Conservation (phyloP, 75 land plant genomes). For the Chamaecyparis obtusa region DNA sequence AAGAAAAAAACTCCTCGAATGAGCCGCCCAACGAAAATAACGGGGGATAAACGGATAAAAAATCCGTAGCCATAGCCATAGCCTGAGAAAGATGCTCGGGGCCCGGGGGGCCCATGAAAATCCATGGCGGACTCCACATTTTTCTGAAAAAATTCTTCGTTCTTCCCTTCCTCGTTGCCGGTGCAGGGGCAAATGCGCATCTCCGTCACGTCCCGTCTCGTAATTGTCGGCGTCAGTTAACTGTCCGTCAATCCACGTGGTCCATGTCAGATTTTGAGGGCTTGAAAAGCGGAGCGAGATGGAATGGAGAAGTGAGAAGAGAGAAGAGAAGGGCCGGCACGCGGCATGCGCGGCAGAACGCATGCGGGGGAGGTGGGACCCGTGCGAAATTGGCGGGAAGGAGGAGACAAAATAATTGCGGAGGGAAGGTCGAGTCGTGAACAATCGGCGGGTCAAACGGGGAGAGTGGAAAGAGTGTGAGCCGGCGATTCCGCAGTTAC, state of each 20-base stretch:
- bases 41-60: background rate
- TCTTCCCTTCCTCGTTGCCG: background rate
- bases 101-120: background rate
- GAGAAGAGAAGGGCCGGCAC: background rate
- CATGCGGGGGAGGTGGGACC: background rate
- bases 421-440: background rate
- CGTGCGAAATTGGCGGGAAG: background rate
- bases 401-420: background rate
- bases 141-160: too few species aligned
- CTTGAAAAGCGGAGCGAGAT: too few species aligned
- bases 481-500: background rate
- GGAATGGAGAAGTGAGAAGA: too few species aligned
- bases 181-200: background rate
- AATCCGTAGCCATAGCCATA: too few species aligned
- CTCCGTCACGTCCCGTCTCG: background rate
- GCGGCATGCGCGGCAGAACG: constrained; percentile 2
- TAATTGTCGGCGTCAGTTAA: background rate
- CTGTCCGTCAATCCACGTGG: background rate
- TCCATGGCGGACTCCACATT: too few species aligned
- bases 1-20: background rate
- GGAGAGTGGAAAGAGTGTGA: too few species aligned
- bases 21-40: background rate
- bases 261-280: background rate
- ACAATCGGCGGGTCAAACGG: background rate
- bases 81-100: too few species aligned